Conservation (phyloP, 352 stramenopile genomes). For the Stephanocyclus meneghinianus region DNA sequence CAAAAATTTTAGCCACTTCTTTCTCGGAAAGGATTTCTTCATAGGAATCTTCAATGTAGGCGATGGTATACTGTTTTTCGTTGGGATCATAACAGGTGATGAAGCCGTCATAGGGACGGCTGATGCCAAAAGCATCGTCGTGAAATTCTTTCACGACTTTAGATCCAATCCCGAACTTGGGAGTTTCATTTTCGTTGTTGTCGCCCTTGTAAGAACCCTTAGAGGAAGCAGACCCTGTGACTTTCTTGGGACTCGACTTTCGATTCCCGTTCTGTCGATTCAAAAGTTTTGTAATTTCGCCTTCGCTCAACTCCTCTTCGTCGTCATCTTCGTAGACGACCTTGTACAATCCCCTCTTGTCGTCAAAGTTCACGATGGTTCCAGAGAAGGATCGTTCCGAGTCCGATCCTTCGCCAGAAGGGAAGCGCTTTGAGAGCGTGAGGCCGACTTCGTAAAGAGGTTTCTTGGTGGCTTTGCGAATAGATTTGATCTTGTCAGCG, state of each 20-base stretch:
- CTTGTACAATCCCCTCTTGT: slow-evolving; percentile 20
- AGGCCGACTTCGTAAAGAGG: background rate
- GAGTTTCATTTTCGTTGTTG: background rate
- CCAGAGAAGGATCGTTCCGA: slow-evolving; percentile 13
- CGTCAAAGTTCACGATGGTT: slow-evolving; percentile 9
- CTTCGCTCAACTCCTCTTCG: slow-evolving; percentile 21
- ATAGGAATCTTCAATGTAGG: background rate
- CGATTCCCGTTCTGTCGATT: slow-evolving; percentile 1
- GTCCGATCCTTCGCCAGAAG: background rate
- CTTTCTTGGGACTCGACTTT: background rate
- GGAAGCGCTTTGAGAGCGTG: slow-evolving; percentile 8
- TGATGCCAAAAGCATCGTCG: background rate
- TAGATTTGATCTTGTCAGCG: background rate
- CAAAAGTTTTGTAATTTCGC: slow-evolving; percentile 5
- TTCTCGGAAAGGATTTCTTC: background rate
- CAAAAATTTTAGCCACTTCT: background rate
- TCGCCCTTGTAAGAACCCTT: background rate
- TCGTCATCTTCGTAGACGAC: slow-evolving; percentile 27
- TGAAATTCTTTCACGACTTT: background rate
- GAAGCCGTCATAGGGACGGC: background rate
- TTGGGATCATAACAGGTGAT: background rate
- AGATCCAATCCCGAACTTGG: background rate
- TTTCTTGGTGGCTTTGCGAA: background rate
- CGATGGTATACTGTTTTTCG: background rate
- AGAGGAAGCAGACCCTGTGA: background rate